These are phyloP conservation scores for Cardamine resedifolia DNA, from an alignment of 345 rosid genomes.

Conservation along the genomic window DNA sequence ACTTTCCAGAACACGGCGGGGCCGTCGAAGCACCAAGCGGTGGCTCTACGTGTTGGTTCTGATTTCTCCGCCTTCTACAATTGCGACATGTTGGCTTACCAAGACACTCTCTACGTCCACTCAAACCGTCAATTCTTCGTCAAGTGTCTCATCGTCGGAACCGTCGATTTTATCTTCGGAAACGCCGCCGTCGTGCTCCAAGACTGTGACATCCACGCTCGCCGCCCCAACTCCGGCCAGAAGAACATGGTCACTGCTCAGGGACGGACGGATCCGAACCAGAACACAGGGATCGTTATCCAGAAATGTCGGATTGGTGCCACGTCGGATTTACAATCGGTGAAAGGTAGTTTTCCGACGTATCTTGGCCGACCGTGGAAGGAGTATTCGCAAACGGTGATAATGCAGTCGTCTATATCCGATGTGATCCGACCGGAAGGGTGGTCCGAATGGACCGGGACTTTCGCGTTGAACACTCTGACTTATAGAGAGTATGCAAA, in stretches of 20 bases:
- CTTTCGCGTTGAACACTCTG: slow-evolving; percentile 65
- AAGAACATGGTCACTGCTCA: slow-evolving; percentile 97
- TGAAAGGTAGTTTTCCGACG: slow-evolving; percentile 58
- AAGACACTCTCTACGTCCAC: slow-evolving; percentile 76
- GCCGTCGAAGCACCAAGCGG: slow-evolving; percentile 72
- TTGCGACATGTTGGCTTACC: slow-evolving; percentile 75
- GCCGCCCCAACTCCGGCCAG: slow-evolving; percentile 76
- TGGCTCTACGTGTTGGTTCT: slow-evolving; percentile 73
- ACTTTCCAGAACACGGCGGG: slow-evolving; percentile 90
- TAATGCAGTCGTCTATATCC: slow-evolving; percentile 70
- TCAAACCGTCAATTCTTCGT: slow-evolving; percentile 71
- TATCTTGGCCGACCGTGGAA: slow-evolving; percentile 95
- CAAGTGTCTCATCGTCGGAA: slow-evolving; percentile 65
- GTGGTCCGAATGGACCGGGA: slow-evolving; percentile 79
- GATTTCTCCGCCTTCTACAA: slow-evolving; percentile 79
- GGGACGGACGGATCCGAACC: slow-evolving; percentile 83
- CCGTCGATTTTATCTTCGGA: slow-evolving; percentile 88
- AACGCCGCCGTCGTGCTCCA: slow-evolving; percentile 61
- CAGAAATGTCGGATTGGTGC: slow-evolving; percentile 82
- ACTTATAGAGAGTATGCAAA: slow-evolving; percentile 72
- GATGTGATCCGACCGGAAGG: slow-evolving; percentile 68
- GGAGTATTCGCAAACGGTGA: slow-evolving; percentile 76
- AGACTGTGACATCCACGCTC: slow-evolving; percentile 90
- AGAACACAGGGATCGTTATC: slow-evolving; percentile 90
- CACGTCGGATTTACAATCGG: slow-evolving; percentile 61